These are phyloP conservation scores for Amphichorda felina DNA, from an alignment of 2,329 filamentous ascomycete species.

Conservation along the genomic window DNA sequence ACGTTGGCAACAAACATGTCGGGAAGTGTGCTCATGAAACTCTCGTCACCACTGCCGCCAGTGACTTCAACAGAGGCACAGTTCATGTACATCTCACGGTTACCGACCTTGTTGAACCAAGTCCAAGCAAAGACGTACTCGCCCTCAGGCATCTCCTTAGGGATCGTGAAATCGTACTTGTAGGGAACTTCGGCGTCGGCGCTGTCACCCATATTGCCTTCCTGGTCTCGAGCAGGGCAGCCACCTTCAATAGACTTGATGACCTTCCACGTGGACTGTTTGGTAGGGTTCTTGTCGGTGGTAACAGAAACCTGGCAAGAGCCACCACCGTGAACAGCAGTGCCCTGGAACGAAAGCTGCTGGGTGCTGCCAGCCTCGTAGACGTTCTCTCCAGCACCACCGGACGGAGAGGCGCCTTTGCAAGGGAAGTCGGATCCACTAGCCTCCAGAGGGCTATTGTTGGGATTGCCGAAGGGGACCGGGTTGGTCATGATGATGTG, in stretches of 20 bases:
- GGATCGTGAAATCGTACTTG: slow-evolving; percentile 60
- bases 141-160: slow-evolving; percentile 58
- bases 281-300: slow-evolving; percentile 58
- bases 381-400: slow-evolving; percentile 27
- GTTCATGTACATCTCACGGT: slow-evolving; percentile 98
- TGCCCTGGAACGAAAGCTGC: slow-evolving; percentile 53
- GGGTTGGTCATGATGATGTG: slow-evolving; percentile 70
- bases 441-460: slow-evolving; percentile 52
- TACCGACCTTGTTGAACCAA: slow-evolving; percentile 89
- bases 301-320: slow-evolving; percentile 86
- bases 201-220: slow-evolving; percentile 45
- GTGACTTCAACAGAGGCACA: slow-evolving; percentile 66
- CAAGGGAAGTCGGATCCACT: slow-evolving; percentile 69
- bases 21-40: slow-evolving; percentile 52
- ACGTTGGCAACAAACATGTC: slow-evolving; percentile 60
- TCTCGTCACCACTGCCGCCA: slow-evolving; percentile 32
- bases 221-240: slow-evolving; percentile 52
- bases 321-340: slow-evolving; percentile 78
- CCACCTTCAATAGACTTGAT: slow-evolving; percentile 82
- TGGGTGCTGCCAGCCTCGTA: slow-evolving; percentile 35
- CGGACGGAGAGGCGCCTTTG: slow-evolving; percentile 43
- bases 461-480: slow-evolving; percentile 39
- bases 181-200: slow-evolving; percentile 32
- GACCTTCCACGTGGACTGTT: slow-evolving; percentile 67
- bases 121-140: slow-evolving; percentile 81